phyloP scores from a whole-genome alignment of 345 rosid species.

The Acer campestre region DNA sequence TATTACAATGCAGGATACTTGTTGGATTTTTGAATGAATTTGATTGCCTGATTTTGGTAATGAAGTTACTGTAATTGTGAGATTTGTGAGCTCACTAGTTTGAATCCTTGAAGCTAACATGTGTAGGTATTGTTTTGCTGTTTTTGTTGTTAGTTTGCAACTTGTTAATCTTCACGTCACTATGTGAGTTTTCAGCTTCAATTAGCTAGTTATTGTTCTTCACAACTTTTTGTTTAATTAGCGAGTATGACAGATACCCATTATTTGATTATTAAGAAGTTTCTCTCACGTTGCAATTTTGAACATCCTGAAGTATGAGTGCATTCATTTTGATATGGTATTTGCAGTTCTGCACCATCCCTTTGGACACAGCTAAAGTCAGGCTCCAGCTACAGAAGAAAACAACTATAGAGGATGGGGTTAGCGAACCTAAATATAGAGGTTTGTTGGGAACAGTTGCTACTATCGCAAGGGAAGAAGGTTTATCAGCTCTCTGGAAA shows the following conservation, averaged over 20 bases:
- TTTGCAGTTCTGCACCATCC: slow-evolving; percentile 80
- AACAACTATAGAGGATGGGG: slow-evolving; percentile 53
- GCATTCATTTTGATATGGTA: slow-evolving; percentile 8
- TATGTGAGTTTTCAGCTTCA: not conserved
- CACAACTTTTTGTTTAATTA: not conserved
- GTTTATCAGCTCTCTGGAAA: slow-evolving; percentile 83
- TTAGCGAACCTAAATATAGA: slow-evolving; percentile 59
- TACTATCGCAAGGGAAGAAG: slow-evolving; percentile 92
- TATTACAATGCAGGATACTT: not conserved
- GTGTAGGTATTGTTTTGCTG: not conserved
- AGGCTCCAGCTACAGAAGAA: slow-evolving; percentile 95
- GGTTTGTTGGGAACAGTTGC: slow-evolving; percentile 76
- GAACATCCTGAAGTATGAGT: not conserved
- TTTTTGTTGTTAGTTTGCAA: not conserved
- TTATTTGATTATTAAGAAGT: not conserved
- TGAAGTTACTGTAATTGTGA: too few species aligned
- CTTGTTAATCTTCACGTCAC: not conserved
- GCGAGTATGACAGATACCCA: not conserved
- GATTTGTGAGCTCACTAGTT: not conserved
- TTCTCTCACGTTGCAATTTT: not conserved
- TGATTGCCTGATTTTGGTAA: not conserved
- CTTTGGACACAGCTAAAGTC: slow-evolving; percentile 93
- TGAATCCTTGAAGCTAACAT: too few species aligned
- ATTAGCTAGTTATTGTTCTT: not conserved
- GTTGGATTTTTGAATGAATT: not conserved